Evolutionary conservation across 768 basidiomycete genomes (phyloP), one percentile per base, ranked within the genome.

Genomic region (Russula abietina): DNA sequence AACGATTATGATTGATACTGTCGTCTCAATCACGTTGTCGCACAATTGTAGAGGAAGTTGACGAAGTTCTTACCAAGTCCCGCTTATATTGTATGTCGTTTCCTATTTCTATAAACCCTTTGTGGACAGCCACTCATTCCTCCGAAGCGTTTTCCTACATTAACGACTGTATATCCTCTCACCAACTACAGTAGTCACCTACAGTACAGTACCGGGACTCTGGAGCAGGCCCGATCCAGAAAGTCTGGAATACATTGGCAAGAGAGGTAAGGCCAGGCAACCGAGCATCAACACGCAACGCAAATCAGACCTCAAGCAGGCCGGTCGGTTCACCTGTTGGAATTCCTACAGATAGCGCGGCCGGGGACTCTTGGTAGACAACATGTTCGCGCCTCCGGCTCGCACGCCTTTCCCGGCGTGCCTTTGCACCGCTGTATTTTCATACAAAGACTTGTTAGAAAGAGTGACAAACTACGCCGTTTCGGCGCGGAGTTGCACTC

Each of bases 401-500:
- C 52, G 22, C 50, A 2, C 30, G 17, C 55, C 17, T 22, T 36
- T 17, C 22, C 12, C 30, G 50, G 9, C 22, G 19, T 7, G 51
- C 41, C 9, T n/a, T 28, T 26, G 43, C 41, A 16, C 38, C 30
- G n/a, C 61, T 58, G n/a, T 16, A n/a, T 19, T 39, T 38, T n/a
- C 16, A n/a, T 39, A 39, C 38, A 53, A 53, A 41, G n/a, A 14
- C n/a, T 26, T 26, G 22, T 45, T 30, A 30, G 12, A 38, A 46
- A n/a, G 49, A 19, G 43, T 11, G 22, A 4, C 49, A 33, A 17
- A 28, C 9, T n/a, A 28, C n/a, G 11, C 22, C 30, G 6, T 33
- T 28, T 39, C 12, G 12, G 11, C 17, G 12, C 16, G 19, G 49
- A 28, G 28, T n/a, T 24, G 39, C 43, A 73, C 79, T 67, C 61